Evolutionary conservation across 106 monocot species (phyloP).

Genomic region (Triglochin maritima): DNA sequence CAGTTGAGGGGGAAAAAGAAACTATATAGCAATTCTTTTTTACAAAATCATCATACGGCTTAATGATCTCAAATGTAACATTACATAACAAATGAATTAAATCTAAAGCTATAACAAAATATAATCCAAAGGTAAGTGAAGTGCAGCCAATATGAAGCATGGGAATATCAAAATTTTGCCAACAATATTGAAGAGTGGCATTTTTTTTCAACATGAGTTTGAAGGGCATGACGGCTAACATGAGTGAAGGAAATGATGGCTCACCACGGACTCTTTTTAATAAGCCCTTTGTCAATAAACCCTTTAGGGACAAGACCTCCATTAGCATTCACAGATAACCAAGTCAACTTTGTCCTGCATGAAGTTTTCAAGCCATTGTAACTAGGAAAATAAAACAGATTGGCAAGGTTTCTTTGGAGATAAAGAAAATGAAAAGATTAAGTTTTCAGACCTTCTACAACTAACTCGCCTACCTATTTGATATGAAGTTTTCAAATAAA

Average conservation of each 20-base stretch:
- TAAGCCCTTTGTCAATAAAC: slow-evolving; percentile 58
- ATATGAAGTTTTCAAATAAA: background rate
- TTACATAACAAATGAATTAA: too few relatives aligned
- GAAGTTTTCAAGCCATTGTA: background rate
- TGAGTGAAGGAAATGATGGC: slow-evolving; percentile 1
- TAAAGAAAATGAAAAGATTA: background rate
- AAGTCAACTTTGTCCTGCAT: slow-evolving; percentile 73
- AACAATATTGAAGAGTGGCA: background rate
- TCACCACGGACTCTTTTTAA: slow-evolving; percentile 66
- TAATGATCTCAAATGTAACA: too few relatives aligned
- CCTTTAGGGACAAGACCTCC: slow-evolving; percentile 55
- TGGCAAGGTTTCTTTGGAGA: background rate
- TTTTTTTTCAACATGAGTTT: background rate
- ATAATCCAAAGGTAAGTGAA: too few relatives aligned
- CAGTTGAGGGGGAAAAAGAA: too few relatives aligned
- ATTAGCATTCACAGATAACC: slow-evolving; percentile 80
- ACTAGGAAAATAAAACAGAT: background rate
- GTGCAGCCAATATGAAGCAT: too few relatives aligned
- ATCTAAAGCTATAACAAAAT: too few relatives aligned
- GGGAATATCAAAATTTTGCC: background rate
- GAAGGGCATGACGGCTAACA: too few relatives aligned
- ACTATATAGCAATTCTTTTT: too few relatives aligned
- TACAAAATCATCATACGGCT: too few relatives aligned
- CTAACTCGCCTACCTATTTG: background rate
- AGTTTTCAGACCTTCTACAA: background rate